Evolutionary conservation across 129 eudicot species (phyloP).

Genomic region (Flaveria robusta): DNA sequence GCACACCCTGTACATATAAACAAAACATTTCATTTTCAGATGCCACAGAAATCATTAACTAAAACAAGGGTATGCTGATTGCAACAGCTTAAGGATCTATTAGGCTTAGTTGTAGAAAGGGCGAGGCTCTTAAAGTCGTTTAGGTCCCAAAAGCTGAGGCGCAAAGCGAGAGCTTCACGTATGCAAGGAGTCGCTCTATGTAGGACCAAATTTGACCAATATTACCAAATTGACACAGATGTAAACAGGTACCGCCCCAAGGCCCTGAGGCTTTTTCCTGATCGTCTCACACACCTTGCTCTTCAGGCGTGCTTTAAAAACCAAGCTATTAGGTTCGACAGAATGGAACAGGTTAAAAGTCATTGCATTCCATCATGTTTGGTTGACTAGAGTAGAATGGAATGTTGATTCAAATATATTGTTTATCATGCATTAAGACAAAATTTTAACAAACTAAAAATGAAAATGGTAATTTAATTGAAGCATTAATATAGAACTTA

Average conservation of each 20-base stretch:
- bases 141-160: not conserved
- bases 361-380: conserved; percentile 1
- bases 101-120: not conserved
- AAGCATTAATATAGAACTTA: not conserved
- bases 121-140: not conserved
- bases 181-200: not conserved
- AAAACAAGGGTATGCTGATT: not conserved
- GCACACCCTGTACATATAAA: conserved; percentile 56
- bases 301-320: not conserved
- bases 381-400: not conserved
- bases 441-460: not conserved
- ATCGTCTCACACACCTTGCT: not conserved
- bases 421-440: not conserved
- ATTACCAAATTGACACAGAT: too few species aligned
- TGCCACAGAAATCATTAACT: not conserved
- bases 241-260: not conserved
- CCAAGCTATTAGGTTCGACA: not conserved
- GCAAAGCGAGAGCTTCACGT: not conserved
- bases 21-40: not conserved
- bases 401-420: not conserved
- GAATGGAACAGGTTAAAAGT: not conserved
- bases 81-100: not conserved
- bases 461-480: not conserved
- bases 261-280: not conserved
- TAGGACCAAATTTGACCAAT: not conserved